Evolutionary conservation across 108 stramenopile genomes (phyloP).

Genomic region (Cyclotella atomus): DNA sequence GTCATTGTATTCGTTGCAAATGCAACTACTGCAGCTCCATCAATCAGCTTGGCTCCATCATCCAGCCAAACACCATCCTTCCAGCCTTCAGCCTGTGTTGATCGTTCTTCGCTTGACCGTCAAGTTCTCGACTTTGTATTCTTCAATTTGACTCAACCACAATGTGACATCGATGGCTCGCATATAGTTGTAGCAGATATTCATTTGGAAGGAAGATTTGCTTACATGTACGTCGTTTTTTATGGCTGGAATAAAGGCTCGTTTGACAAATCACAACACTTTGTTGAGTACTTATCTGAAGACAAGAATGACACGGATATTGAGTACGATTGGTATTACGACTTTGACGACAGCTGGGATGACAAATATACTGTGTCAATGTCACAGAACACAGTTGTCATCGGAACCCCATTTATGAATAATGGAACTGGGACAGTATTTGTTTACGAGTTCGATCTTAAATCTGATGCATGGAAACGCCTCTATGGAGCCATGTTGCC

Average conservation of each 20-base stretch:
- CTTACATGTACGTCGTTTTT: conserved; percentile 1
- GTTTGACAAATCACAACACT: not conserved
- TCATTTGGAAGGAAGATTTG: not conserved
- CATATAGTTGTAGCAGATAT: not conserved
- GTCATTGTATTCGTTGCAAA: not conserved
- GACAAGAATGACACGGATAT: not conserved
- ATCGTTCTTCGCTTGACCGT: not conserved
- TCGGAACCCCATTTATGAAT: not conserved
- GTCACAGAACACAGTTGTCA: not conserved
- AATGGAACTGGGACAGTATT: conserved; percentile 4
- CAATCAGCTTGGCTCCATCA: not conserved
- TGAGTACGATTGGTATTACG: not conserved
- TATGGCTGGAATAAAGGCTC: not conserved
- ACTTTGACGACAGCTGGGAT: not conserved
- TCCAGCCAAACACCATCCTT: not conserved
- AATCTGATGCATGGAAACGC: not conserved
- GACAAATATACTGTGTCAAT: not conserved
- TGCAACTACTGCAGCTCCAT: conserved; percentile 1
- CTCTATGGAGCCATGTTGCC: not conserved
- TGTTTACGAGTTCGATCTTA: conserved; percentile 4
- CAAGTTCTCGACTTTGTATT: not conserved
- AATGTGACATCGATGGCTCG: not conserved
- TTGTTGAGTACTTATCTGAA: not conserved
- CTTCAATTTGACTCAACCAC: not conserved
- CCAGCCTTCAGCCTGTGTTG: conserved; percentile 10